Evolutionary conservation across 805 yeast species (phyloP).

Genomic region (Suhomyces sp.): DNA sequence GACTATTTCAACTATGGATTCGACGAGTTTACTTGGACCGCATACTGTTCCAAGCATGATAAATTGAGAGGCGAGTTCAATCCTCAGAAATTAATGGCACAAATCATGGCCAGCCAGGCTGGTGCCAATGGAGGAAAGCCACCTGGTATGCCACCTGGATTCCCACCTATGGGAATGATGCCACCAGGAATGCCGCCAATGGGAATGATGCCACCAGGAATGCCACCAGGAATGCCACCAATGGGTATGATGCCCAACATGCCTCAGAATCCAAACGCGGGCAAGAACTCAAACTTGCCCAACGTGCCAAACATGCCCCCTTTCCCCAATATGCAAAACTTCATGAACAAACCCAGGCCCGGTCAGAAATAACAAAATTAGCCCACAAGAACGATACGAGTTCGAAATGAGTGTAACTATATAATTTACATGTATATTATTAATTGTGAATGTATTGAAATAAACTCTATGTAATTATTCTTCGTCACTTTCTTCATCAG

Average conservation of each 20-base stretch:
- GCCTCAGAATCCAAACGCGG: constrained; percentile 22
- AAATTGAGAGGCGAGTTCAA: constrained; percentile 74
- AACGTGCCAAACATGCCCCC: constrained; percentile 22
- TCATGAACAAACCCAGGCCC: constrained; percentile 6
- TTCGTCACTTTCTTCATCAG: constrained; percentile 77
- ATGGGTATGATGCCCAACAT: constrained; percentile 22
- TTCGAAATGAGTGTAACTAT: neutral
- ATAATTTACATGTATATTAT: neutral
- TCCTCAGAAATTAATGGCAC: constrained; percentile 74
- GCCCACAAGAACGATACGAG: too few relatives aligned
- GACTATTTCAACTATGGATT: constrained; percentile 97
- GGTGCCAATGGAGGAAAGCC: constrained; percentile 8
- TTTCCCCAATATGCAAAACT: constrained; percentile 20
- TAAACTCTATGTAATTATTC: constrained; percentile 34
- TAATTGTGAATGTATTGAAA: neutral
- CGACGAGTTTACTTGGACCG: constrained; percentile 94
- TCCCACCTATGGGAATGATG: constrained; percentile 25
- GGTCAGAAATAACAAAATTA: neutral
- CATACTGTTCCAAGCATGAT: constrained; percentile 87
- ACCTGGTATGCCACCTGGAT: constrained; percentile 10
- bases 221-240: constrained; percentile 15
- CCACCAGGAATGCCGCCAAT: constrained; percentile 15
- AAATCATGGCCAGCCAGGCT: constrained; percentile 42
- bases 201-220: constrained; percentile 12
- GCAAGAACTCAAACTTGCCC: constrained; percentile 16